These are phyloP conservation scores for Sambucus nigra DNA, from an alignment of 129 eudicot species.

Conservation along the genomic window DNA sequence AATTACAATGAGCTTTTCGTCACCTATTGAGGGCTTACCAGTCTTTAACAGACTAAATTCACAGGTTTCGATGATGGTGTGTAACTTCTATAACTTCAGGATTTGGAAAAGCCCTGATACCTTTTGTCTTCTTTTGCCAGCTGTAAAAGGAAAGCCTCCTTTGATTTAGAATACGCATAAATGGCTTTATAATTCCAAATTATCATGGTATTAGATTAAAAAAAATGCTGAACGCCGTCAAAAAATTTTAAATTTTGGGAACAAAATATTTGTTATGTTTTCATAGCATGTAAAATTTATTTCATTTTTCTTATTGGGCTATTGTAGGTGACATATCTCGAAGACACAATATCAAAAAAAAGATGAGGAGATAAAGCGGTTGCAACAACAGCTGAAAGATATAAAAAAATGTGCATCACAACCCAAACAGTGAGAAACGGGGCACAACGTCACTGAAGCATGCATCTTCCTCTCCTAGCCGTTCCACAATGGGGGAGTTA, in stretches of 20 bases:
- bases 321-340: constrained; percentile 60
- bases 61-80: too few species aligned
- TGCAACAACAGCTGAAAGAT: constrained; percentile 43
- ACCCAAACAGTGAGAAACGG: constrained; percentile 26
- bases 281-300: not conserved
- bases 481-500: not conserved
- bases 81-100: too few species aligned
- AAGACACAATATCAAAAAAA: constrained; percentile 57
- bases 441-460: constrained; percentile 36
- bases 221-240: too few species aligned
- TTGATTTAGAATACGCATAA: too few species aligned
- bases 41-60: too few species aligned
- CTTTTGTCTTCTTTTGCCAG: too few species aligned
- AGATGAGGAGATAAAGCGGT: constrained; percentile 71
- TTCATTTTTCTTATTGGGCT: not conserved
- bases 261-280: not conserved
- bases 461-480: constrained; percentile 34
- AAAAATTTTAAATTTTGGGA: not conserved
- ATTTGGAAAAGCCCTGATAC: too few species aligned
- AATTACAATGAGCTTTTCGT: too few species aligned
- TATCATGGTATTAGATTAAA: too few species aligned
- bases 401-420: constrained; percentile 19
- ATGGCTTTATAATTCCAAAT: too few species aligned
- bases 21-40: too few species aligned
- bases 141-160: too few species aligned